Conservation (phyloP, 306 rosid species). For the Boehmeria nivea region DNA sequence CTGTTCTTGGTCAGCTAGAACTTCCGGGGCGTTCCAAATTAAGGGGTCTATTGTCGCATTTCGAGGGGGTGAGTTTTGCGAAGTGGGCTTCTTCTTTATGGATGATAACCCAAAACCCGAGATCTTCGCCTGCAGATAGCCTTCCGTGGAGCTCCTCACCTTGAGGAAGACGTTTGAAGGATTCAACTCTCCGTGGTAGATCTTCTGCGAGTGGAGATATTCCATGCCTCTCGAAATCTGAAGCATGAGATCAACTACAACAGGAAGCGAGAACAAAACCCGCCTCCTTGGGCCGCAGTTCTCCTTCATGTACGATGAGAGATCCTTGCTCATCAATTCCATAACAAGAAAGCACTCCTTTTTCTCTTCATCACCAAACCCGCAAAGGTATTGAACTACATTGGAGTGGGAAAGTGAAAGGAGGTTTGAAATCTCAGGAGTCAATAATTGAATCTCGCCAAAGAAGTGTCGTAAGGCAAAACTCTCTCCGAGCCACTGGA, state of each 20-base stretch:
- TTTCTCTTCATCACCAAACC: conserved; percentile 68
- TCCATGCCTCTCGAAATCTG: conserved; percentile 91
- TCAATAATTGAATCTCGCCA: conserved; percentile 38
- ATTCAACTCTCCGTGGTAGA: conserved; percentile 75
- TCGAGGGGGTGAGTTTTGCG: conserved; percentile 30
- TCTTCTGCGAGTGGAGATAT: conserved; percentile 62
- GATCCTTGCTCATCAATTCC: conserved; percentile 76
- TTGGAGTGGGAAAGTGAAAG: conserved; percentile 73
- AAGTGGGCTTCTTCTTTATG: not conserved
- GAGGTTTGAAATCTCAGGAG: conserved; percentile 44
- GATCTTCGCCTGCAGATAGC: conserved; percentile 69
- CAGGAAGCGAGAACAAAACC: conserved; percentile 61
- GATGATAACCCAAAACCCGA: conserved; percentile 61
- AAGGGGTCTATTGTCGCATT: conserved; percentile 32
- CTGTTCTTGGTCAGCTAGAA: conserved; percentile 56
- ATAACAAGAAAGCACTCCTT: conserved; percentile 61
- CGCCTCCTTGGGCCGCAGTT: conserved; percentile 66
- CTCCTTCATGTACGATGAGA: conserved; percentile 64
- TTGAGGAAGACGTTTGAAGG: conserved; percentile 57
- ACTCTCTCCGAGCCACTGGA: conserved; percentile 81
- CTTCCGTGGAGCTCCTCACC: conserved; percentile 58
- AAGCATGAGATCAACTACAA: conserved; percentile 84
- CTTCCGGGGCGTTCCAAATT: conserved; percentile 89
- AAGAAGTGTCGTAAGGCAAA: conserved; percentile 65
- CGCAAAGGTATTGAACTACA: conserved; percentile 60